Conservation (phyloP, 495 filamentous ascomycete species). For the Daldinia loculata region DNA sequence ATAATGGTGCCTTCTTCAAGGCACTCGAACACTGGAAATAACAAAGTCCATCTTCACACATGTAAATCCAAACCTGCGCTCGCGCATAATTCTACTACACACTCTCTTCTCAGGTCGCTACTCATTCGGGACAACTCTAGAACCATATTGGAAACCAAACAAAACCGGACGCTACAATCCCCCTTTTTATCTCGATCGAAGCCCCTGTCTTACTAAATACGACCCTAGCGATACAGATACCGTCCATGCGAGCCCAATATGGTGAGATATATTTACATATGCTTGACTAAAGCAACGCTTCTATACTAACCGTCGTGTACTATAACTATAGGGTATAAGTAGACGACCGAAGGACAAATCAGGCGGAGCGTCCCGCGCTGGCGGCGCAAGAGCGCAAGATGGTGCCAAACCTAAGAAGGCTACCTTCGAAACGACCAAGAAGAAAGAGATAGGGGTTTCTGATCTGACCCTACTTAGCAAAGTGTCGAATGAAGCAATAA, state of each 20-base stretch:
- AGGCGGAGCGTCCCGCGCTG: conserved; percentile 71
- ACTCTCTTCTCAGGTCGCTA: conserved; percentile 6
- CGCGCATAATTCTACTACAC: conserved; percentile 23
- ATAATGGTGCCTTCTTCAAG: conserved; percentile 36
- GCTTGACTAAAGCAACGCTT: conserved; percentile 1
- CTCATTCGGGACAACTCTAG: neutral
- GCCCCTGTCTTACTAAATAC: conserved; percentile 16
- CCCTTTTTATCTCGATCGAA: neutral
- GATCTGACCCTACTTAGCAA: conserved; percentile 98
- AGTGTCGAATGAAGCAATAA: conserved; percentile 98
- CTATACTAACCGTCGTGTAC: conserved; percentile 23
- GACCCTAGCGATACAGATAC: conserved; percentile 24
- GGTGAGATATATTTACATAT: conserved; percentile 35
- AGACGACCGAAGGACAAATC: conserved; percentile 65
- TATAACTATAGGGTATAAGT: conserved; percentile 60
- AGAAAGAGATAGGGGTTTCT: conserved; percentile 98
- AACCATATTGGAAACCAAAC: neutral
- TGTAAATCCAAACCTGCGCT: conserved; percentile 16
- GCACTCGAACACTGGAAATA: conserved; percentile 19
- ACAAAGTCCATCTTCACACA: conserved; percentile 23
- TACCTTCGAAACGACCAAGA: conserved; percentile 92
- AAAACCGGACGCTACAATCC: neutral
- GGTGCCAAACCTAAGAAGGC: conserved; percentile 89
- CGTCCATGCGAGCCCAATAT: conserved; percentile 46
- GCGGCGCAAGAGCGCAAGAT: conserved; percentile 60